These are phyloP conservation scores for Clausena lansium DNA, from an alignment of 345 rosid species.

Conservation along the genomic window DNA sequence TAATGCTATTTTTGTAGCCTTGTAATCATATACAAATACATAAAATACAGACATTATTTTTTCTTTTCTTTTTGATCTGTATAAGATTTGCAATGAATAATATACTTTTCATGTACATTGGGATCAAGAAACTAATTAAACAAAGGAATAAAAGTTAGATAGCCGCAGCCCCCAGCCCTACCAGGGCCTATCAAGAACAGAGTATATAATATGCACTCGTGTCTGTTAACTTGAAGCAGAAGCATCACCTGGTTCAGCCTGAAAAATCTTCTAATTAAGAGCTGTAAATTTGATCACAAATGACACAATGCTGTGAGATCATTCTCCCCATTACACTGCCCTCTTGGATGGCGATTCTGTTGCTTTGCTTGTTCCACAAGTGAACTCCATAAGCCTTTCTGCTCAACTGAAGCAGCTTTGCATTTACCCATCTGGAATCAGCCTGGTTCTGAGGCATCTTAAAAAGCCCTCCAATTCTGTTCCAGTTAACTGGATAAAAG, in stretches of 20 bases:
- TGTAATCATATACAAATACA: background rate
- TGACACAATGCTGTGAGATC: slow-evolving; percentile 49
- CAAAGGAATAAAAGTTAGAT: background rate
- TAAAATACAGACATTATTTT: background rate
- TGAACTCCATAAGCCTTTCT: slow-evolving; percentile 57
- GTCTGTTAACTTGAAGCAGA: background rate
- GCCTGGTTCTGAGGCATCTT: slow-evolving; percentile 37
- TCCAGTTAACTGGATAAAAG: slow-evolving; percentile 77
- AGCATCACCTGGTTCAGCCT: background rate
- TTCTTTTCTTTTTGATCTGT: background rate
- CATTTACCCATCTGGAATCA: slow-evolving; percentile 38
- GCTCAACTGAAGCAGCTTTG: slow-evolving; percentile 52
- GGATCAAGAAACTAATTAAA: background rate
- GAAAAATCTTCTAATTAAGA: slow-evolving; percentile 7
- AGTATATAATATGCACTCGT: background rate
- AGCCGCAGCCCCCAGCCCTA: background rate
- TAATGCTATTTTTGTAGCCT: slow-evolving; percentile 6
- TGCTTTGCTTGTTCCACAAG: slow-evolving; percentile 75
- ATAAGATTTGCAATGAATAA: background rate
- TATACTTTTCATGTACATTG: background rate
- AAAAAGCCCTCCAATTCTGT: slow-evolving; percentile 49
- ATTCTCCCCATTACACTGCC: slow-evolving; percentile 62
- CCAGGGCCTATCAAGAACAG: background rate
- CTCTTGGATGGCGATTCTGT: slow-evolving; percentile 45
- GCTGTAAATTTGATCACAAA: slow-evolving; percentile 36